A percentile compares a stretch with the other conserved stretches of the same genome.
phyloP scores from a whole-genome alignment of 192 early-diverging fungal species.

The Oehlia diaphana region DNA sequence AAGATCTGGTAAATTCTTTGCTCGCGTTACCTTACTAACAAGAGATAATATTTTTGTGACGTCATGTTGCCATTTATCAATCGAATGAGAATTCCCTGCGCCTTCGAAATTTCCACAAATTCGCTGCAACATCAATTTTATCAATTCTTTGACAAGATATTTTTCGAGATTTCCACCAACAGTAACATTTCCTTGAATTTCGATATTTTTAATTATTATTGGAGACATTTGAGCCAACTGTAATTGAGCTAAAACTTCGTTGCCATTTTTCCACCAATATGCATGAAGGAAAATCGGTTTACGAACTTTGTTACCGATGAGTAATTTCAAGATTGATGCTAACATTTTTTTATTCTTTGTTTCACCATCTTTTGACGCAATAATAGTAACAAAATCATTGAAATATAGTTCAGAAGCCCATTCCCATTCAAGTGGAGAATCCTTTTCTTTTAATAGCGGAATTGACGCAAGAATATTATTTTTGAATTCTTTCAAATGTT shows the following conservation, averaged over 20 bases:
- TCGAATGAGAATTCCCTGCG: neutral
- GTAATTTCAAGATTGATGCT: neutral
- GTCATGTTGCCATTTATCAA: constrained; percentile 5
- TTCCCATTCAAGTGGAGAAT: neutral
- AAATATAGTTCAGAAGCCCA: constrained; percentile 17
- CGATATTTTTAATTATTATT: neutral
- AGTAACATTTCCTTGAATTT: neutral
- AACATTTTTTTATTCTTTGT: neutral
- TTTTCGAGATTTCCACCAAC: neutral
- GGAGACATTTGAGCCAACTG: constrained; percentile 8
- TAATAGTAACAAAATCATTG: constrained; percentile 14
- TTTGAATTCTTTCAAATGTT: neutral
- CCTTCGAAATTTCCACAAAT: neutral
- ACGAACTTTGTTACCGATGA: neutral
- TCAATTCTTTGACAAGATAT: neutral
- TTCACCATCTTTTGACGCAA: neutral
- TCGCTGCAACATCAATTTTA: neutral
- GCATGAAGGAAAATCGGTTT: constrained; percentile 18
- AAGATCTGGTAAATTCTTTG: neutral
- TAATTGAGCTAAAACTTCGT: constrained; percentile 12
- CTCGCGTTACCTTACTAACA: neutral
- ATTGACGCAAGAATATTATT: neutral
- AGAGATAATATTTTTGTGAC: constrained; percentile 18
- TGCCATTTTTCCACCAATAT: constrained; percentile 26
- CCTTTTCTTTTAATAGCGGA: neutral